A percentile compares a stretch with the other conserved stretches of the same genome.
Evolutionary conservation across 257 asterid species (phyloP).

Genomic region (Nicotiana tabacum): DNA sequence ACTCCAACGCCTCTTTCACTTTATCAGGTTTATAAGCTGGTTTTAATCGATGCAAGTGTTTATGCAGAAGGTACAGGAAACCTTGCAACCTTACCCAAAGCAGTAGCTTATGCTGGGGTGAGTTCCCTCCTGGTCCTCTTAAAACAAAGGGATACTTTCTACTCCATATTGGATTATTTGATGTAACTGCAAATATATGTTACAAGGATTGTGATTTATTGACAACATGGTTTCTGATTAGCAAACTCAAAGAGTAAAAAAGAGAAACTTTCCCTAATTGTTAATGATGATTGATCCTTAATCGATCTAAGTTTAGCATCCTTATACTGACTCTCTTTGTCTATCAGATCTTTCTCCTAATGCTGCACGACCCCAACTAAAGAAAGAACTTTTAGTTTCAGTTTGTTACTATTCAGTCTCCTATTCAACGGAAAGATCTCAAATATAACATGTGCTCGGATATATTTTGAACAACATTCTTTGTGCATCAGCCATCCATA

Average conservation of each 20-base stretch:
- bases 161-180: not conserved
- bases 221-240: not conserved
- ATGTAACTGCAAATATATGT: not conserved
- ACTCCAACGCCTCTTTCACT: slow-evolving; percentile 1
- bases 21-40: slow-evolving; percentile 74
- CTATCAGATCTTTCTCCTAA: not conserved
- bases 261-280: not conserved
- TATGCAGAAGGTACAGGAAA: slow-evolving; percentile 93
- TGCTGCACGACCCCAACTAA: not conserved
- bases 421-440: not conserved
- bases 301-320: not conserved
- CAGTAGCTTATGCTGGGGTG: slow-evolving; percentile 83
- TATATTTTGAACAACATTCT: not conserved
- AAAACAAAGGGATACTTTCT: not conserved
- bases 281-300: not conserved
- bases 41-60: slow-evolving; percentile 91
- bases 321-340: not conserved
- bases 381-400: not conserved
- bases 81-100: slow-evolving; percentile 71
- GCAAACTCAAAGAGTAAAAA: not conserved
- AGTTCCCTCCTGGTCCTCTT: slow-evolving; percentile 15
- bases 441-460: not conserved
- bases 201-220: slow-evolving; percentile 10
- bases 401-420: not conserved
- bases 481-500: not conserved